A percentile compares a stretch with the other conserved stretches of the same genome.
These are phyloP conservation scores for Ceratobasidium sp. DNA, from an alignment of 1,284 basidiomycete genomes.

Conservation along the genomic window DNA sequence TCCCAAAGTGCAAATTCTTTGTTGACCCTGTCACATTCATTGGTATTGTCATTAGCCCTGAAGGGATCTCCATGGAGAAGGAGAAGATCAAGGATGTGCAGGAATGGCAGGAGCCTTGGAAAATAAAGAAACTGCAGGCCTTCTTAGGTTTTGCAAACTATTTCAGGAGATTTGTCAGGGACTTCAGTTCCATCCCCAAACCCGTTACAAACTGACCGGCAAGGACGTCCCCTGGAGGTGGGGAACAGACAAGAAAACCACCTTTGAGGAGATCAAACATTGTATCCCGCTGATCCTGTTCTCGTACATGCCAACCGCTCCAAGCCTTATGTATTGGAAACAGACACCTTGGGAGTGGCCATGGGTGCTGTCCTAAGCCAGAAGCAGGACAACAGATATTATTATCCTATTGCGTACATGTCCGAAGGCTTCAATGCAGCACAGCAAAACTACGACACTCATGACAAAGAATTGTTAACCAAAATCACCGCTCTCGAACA, in stretches of 20 bases:
- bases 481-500: slow-evolving; percentile 38
- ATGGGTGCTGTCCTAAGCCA: slow-evolving; percentile 49
- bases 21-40: background rate
- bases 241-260: slow-evolving; percentile 42
- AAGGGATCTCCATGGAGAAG: slow-evolving; percentile 60
- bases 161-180: slow-evolving; percentile 55
- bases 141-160: slow-evolving; percentile 58
- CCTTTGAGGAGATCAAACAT: slow-evolving; percentile 53
- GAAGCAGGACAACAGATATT: slow-evolving; percentile 39
- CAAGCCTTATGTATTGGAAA: slow-evolving; percentile 35
- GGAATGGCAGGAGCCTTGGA: slow-evolving; percentile 59
- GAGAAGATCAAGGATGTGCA: slow-evolving; percentile 59
- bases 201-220: slow-evolving; percentile 52
- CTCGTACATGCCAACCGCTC: slow-evolving; percentile 24
- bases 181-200: slow-evolving; percentile 52
- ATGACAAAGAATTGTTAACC: slow-evolving; percentile 57
- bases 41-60: slow-evolving; percentile 54
- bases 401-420: slow-evolving; percentile 48
- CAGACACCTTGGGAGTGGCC: slow-evolving; percentile 40
- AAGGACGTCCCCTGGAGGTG: slow-evolving; percentile 49
- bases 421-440: slow-evolving; percentile 48
- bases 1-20: background rate
- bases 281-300: slow-evolving; percentile 29
- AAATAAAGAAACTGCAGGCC: slow-evolving; percentile 54
- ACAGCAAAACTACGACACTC: slow-evolving; percentile 56